These are phyloP conservation scores for Themeda triandra DNA, from an alignment of 176 grass and related monocot genomes.

Conservation along the genomic window DNA sequence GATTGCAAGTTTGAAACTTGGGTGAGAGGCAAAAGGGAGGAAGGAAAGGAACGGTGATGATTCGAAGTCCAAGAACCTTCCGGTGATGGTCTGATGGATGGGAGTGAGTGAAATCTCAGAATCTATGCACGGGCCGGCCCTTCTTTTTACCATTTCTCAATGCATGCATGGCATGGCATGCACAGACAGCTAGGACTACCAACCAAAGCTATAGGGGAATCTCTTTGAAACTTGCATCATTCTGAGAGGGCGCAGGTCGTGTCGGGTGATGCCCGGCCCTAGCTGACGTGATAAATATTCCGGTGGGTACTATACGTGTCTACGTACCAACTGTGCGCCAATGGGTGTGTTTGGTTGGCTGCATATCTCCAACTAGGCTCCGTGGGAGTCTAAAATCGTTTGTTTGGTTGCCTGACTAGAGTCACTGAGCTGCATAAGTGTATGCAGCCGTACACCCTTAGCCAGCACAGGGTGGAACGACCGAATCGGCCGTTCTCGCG, in stretches of 20 bases:
- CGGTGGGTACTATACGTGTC: too few species aligned
- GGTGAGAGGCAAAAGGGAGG: not conserved
- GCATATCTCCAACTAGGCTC: too few species aligned
- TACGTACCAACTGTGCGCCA: too few species aligned
- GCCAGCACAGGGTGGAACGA: too few species aligned
- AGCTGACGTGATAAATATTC: not conserved
- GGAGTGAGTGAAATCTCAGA: not conserved
- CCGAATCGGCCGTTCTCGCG: too few species aligned
- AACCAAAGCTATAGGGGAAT: conserved; percentile 7
- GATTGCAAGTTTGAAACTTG: not conserved
- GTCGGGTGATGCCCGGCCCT: not conserved
- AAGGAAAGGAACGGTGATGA: not conserved
- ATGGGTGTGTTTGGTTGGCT: too few species aligned
- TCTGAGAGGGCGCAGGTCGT: conserved; percentile 6
- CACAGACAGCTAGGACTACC: not conserved
- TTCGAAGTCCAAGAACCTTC: not conserved
- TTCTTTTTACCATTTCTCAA: not conserved
- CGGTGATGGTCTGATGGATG: not conserved
- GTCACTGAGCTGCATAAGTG: too few species aligned
- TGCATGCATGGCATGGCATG: not conserved
- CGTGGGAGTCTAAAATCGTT: too few species aligned
- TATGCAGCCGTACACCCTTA: too few species aligned
- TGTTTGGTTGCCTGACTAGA: too few species aligned
- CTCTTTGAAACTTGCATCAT: conserved; percentile 15
- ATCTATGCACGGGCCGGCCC: not conserved